A percentile compares a stretch with the other conserved stretches of the same genome.
Conservation (phyloP, 495 filamentous ascomycete genomes). For the Glutinoglossum americanum region DNA sequence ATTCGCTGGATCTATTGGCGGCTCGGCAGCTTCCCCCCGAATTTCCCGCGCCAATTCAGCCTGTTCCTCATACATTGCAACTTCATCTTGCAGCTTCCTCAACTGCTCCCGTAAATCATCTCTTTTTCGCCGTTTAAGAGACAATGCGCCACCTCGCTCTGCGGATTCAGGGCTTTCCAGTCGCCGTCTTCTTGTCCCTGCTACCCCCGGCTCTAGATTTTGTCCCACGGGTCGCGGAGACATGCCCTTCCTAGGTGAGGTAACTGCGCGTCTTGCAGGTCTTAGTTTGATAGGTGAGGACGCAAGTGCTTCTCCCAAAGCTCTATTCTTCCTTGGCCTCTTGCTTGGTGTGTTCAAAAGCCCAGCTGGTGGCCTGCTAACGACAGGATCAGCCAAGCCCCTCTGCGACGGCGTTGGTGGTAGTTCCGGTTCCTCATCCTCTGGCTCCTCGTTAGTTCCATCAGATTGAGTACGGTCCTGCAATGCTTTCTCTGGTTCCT, state of each 20-base stretch:
- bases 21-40: neutral
- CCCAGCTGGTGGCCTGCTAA: slow-evolving; percentile 27
- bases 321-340: slow-evolving; percentile 10
- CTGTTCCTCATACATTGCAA: neutral
- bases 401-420: slow-evolving; percentile 46
- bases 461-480: neutral
- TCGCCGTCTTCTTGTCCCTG: neutral
- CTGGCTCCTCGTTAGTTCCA: neutral
- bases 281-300: neutral
- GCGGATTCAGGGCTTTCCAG: neutral
- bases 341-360: slow-evolving; percentile 31
- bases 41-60: neutral
- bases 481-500: neutral
- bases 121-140: neutral
- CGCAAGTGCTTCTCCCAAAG: neutral
- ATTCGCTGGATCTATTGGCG: neutral
- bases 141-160: neutral
- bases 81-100: neutral
- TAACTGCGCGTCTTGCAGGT: neutral
- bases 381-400: slow-evolving; percentile 30
- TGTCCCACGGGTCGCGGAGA: neutral
- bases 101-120: neutral
- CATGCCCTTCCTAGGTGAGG: neutral
- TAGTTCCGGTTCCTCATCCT: slow-evolving; percentile 38
- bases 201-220: neutral